Base-by-base conservation (phyloP, 306 rosid species). In the Bauhinia variegata region DNA sequence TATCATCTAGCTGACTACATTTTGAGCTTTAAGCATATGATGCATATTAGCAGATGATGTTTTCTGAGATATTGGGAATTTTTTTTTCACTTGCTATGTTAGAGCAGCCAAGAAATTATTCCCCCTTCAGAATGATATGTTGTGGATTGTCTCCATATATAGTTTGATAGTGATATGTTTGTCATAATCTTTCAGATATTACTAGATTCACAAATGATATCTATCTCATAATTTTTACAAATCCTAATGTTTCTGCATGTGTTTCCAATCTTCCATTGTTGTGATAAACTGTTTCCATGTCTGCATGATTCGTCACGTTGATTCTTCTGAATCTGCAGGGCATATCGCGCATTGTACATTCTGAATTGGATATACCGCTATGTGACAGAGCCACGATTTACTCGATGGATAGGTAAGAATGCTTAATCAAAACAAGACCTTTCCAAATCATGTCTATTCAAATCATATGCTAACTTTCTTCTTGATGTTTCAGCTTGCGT, bases 361-460 rank as follows among this genome's bases (percentile, higher is more conserved):
- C 87, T 93, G 58, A 93, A 93, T 74, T 93, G 99, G 99, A 93
- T 93, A 71, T 93, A 93, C 75, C 99, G 99, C 75, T 86, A 93
- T 70, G 16, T 93, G 79, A 90, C 92, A 0, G 97, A 93, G 71
- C 63, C 76, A 2, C 86, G 63, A 15, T 90, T 90, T 74, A 75
- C 67, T 46, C 76, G 96, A 75, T 85, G 97, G 99, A 88, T 93
- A 58, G 86, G 99, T 93, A 86, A 72, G 65, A 42, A 66, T 34
- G 54, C 7, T 23, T 23, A 23, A 23, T 19, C 44, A 39, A 72
- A 63, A 63, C 10, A 8, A 31, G 65, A 61, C 14, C 50, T 17
- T 33, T 41, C 11, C 41, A 9, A 47, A 30, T 42, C 37, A 11
- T 51, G 44, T 39, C 11, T 34, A 31, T 52, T 14, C 30, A 41